Percentiles rank a stretch among this genome's conserved stretches.
phyloP scores from a whole-genome alignment of 2,329 filamentous ascomycete genomes.

The Penicillium sclerotiorum region DNA sequence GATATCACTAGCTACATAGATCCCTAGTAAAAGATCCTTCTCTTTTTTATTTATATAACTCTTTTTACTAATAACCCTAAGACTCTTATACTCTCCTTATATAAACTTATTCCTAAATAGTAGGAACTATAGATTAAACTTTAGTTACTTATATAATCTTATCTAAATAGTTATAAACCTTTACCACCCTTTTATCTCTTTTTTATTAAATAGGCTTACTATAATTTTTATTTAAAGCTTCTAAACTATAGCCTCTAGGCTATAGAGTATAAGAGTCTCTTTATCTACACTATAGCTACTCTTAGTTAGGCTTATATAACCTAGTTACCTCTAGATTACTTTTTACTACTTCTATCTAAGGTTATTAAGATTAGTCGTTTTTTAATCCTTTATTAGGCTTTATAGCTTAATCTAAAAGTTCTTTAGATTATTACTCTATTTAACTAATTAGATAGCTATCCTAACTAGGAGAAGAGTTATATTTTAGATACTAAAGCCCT shows the following conservation, averaged over 20 bases:
- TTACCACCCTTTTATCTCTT: no score
- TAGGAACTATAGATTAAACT: no score
- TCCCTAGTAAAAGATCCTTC: neutral
- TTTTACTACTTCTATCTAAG: neutral
- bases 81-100: no score
- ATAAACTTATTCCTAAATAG: no score
- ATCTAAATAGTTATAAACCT: no score
- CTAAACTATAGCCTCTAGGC: no score
- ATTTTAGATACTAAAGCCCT: neutral
- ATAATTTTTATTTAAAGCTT: no score
- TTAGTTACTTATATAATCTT: no score
- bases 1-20: neutral
- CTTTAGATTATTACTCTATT: neutral
- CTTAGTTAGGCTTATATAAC: no score
- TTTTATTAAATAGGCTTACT: no score
- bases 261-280: no score
- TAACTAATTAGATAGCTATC: neutral
- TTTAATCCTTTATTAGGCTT: neutral
- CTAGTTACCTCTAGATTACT: neutral
- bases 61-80: neutral
- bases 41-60: neutral
- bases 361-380: neutral
- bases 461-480: neutral
- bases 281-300: no score
- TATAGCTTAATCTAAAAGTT: neutral